phyloP scores from a whole-genome alignment of 805 yeast genomes.

The Schwanniomyces sp. region DNA sequence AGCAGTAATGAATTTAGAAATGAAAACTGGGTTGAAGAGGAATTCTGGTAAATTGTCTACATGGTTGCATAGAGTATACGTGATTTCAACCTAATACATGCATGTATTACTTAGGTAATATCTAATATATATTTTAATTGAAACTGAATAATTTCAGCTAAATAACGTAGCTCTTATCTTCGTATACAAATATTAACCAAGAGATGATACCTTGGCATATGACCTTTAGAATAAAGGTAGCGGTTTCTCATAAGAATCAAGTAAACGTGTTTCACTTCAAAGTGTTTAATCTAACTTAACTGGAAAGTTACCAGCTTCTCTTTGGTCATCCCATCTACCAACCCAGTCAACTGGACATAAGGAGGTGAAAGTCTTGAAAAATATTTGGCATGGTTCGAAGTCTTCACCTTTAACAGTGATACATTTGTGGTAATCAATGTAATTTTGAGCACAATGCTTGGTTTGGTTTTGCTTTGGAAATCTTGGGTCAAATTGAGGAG shows the following conservation, averaged over 20 bases:
- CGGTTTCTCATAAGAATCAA: background rate
- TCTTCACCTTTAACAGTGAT: slow-evolving; percentile 96
- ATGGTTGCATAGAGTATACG: background rate
- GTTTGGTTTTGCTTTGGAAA: slow-evolving; percentile 98
- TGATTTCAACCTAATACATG: background rate
- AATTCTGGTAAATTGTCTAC: slow-evolving; percentile 23
- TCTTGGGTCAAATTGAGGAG: slow-evolving; percentile 75
- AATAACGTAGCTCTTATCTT: background rate
- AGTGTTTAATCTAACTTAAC: slow-evolving; percentile 31
- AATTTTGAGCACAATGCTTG: slow-evolving; percentile 97
- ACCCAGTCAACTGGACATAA: slow-evolving; percentile 85
- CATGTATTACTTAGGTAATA: background rate
- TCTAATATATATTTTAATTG: background rate
- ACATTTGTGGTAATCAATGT: slow-evolving; percentile 98
- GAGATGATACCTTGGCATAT: background rate
- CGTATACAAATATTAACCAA: background rate
- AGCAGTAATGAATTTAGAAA: slow-evolving; percentile 32
- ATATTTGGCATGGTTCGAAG: slow-evolving; percentile 95
- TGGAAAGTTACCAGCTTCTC: slow-evolving; percentile 54
- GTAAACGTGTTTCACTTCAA: background rate
- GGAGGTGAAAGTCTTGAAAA: slow-evolving; percentile 86
- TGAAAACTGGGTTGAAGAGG: slow-evolving; percentile 40
- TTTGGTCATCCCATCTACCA: slow-evolving; percentile 86
- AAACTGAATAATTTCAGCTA: background rate
- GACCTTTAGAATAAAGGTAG: background rate